A percentile compares a stretch with the other conserved stretches of the same genome.
phyloP scores from a whole-genome alignment of 257 asterid genomes.

The Forsythia viridissima region DNA sequence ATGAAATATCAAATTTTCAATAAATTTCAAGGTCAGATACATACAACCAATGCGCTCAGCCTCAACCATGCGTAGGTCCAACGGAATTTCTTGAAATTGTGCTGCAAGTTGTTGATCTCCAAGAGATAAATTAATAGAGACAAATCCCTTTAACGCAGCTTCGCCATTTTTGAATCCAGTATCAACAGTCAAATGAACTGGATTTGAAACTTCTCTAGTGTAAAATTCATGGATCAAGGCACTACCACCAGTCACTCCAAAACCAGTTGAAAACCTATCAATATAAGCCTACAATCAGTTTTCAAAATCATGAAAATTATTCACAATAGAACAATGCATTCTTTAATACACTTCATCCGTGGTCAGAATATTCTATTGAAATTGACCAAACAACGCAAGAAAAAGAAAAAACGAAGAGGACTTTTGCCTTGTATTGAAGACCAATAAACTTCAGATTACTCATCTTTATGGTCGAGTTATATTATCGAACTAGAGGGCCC shows the following conservation, averaged over 20 bases:
- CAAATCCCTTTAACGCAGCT: slow-evolving; percentile 68
- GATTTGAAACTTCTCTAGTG: slow-evolving; percentile 65
- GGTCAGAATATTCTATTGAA: neutral
- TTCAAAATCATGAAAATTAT: neutral
- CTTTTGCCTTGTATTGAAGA: neutral
- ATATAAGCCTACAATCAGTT: slow-evolving; percentile 2
- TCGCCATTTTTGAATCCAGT: slow-evolving; percentile 59
- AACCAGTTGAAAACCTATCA: slow-evolving; percentile 88
- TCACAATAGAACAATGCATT: neutral
- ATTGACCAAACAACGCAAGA: neutral
- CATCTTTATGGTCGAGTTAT: neutral
- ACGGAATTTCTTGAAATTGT: slow-evolving; percentile 91
- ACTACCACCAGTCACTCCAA: slow-evolving; percentile 75
- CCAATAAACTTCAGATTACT: neutral
- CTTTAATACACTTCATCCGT: neutral
- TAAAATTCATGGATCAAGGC: slow-evolving; percentile 80
- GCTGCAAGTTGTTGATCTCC: slow-evolving; percentile 93
- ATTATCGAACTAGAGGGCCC: neutral
- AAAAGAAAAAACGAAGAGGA: neutral
- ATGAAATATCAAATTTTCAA: neutral
- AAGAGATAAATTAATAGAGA: slow-evolving; percentile 59
- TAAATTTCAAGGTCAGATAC: slow-evolving; percentile 25
- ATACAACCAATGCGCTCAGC: slow-evolving; percentile 93
- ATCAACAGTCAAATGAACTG: slow-evolving; percentile 85
- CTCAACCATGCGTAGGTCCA: slow-evolving; percentile 87